A percentile compares a stretch with the other conserved stretches of the same genome.
phyloP scores from a whole-genome alignment of 371 early-diverging fungal species.

The Funneliformis caledonium region DNA sequence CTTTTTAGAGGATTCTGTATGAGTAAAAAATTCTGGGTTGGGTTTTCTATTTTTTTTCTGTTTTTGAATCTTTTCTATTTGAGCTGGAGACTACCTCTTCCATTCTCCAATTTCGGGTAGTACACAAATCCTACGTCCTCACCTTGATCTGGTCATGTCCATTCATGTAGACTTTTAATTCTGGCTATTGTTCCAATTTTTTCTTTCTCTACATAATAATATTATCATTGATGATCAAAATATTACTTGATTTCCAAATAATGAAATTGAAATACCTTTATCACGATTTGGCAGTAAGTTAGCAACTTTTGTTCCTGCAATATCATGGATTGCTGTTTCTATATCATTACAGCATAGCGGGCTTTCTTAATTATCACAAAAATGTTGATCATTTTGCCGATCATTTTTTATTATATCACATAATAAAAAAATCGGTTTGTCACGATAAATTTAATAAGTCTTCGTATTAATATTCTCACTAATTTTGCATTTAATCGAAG shows the following conservation, averaged over 20 bases:
- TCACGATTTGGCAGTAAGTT: background rate
- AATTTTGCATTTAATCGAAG: too few species aligned
- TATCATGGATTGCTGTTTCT: background rate
- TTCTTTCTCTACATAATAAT: background rate
- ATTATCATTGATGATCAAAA: background rate
- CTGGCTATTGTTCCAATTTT: background rate
- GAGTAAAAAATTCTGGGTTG: too few species aligned
- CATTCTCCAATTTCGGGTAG: background rate
- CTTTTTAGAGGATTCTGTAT: background rate
- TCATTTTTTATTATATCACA: too few species aligned
- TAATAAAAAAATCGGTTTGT: too few species aligned
- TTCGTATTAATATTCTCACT: too few species aligned
- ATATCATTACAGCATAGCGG: too few species aligned
- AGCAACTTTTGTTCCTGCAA: slow-evolving; percentile 6
- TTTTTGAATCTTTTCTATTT: background rate
- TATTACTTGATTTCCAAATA: too few species aligned
- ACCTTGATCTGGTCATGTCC: background rate
- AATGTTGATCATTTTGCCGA: too few species aligned
- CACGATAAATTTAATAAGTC: too few species aligned
- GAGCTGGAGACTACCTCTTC: background rate
- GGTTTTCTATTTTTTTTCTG: background rate
- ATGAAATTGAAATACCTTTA: background rate
- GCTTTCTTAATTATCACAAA: too few species aligned
- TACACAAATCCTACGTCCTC: background rate
- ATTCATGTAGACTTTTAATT: background rate